A percentile compares a stretch with the other conserved stretches of the same genome.
Evolutionary conservation across 208 protist genomes (phyloP).

Genomic region (Trypanosoma congolense): DNA sequence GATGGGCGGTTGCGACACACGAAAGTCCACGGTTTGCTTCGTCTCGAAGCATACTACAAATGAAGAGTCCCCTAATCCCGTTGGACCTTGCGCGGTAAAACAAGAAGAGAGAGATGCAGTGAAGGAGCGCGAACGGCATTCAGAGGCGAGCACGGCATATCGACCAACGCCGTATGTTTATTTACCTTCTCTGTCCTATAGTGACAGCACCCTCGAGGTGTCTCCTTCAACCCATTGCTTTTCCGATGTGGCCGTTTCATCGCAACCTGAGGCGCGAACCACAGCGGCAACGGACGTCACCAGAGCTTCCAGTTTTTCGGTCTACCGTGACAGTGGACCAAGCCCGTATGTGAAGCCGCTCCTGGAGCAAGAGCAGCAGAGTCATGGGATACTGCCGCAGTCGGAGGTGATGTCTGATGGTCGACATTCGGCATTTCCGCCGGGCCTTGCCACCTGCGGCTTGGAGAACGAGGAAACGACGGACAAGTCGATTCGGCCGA

Average conservation of each 20-base stretch:
- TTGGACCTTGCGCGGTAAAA: background rate
- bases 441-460: background rate
- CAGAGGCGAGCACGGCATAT: slow-evolving; percentile 2
- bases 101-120: too few relatives aligned
- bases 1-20: slow-evolving; percentile 20
- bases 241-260: slow-evolving; percentile 26
- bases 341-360: slow-evolving; percentile 6
- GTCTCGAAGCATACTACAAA: slow-evolving; percentile 34
- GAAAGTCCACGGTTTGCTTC: slow-evolving; percentile 63
- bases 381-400: slow-evolving; percentile 1
- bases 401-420: slow-evolving; percentile 9
- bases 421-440: slow-evolving; percentile 1
- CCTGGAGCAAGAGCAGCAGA: background rate
- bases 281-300: background rate
- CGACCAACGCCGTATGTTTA: slow-evolving; percentile 5
- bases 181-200: background rate
- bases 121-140: too few relatives aligned
- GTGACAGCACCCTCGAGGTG: slow-evolving; percentile 26
- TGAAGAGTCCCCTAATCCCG: background rate
- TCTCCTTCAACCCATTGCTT: slow-evolving; percentile 23
- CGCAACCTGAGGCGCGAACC: background rate
- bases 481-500: background rate
- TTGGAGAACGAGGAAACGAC: background rate
- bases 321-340: slow-evolving; percentile 56
- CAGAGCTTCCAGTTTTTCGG: slow-evolving; percentile 64